These are phyloP conservation scores for Pezicula radicicola DNA, from an alignment of 2,329 filamentous ascomycete species.

Conservation along the genomic window DNA sequence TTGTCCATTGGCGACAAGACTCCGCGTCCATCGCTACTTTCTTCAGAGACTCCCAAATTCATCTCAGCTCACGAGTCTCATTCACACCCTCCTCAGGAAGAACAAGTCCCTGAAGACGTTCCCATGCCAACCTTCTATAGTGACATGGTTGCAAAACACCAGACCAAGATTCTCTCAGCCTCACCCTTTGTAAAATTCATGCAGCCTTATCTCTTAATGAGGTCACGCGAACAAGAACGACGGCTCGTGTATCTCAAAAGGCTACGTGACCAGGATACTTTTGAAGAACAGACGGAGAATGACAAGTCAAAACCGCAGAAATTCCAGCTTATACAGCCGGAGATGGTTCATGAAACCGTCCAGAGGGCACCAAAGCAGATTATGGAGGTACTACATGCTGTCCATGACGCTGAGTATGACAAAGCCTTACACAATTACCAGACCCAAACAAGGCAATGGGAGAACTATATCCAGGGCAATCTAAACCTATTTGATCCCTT, in stretches of 20 bases:
- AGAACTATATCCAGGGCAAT: constrained; percentile 87
- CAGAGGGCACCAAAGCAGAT: constrained; percentile 81
- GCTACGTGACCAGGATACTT: constrained; percentile 72
- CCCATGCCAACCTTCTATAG: constrained; percentile 92
- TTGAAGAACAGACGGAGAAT: constrained; percentile 50
- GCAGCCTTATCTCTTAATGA: constrained; percentile 89
- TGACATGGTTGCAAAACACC: constrained; percentile 89
- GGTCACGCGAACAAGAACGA: constrained; percentile 85
- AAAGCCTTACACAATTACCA: constrained; percentile 91
- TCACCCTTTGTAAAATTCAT: constrained; percentile 96
- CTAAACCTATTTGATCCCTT: constrained; percentile 90
- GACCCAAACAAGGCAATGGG: constrained; percentile 94
- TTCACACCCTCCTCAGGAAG: constrained; percentile 39
- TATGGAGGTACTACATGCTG: constrained; percentile 89
- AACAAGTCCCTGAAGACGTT: constrained; percentile 69
- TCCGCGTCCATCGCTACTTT: background rate
- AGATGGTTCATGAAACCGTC: constrained; percentile 87
- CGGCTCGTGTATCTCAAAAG: constrained; percentile 78
- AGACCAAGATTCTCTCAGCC: constrained; percentile 89
- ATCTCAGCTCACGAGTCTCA: constrained; percentile 33
- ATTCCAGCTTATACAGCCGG: constrained; percentile 89
- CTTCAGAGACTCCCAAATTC: constrained; percentile 14
- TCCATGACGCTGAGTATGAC: constrained; percentile 95
- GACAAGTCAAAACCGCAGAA: constrained; percentile 65
- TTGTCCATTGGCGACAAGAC: constrained; percentile 2